A percentile compares a stretch with the other conserved stretches of the same genome.
Evolutionary conservation across 768 basidiomycete genomes (phyloP).

Genomic region (Rossbeevera mucosa): DNA sequence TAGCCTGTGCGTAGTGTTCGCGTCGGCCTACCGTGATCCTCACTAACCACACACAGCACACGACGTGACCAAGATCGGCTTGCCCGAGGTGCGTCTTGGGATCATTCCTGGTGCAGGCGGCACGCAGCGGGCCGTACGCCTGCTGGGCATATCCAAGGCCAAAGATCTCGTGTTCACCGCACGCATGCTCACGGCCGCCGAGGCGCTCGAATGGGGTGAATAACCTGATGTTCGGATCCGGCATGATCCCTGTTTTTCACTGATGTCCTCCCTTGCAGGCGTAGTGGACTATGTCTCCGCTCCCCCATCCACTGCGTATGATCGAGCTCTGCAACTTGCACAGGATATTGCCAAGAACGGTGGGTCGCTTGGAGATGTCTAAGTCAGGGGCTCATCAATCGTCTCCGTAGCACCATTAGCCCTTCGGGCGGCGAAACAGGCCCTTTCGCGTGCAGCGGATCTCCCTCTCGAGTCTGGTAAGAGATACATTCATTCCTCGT

Average conservation of each 20-base stretch:
- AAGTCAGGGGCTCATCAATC: neutral
- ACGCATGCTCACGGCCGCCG: conserved; percentile 55
- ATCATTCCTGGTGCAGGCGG: conserved; percentile 93
- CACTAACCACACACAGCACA: conserved; percentile 40
- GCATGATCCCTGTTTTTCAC: neutral
- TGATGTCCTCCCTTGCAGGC: conserved; percentile 41
- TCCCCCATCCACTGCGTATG: conserved; percentile 55
- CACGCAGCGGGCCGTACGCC: conserved; percentile 74
- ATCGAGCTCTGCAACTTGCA: conserved; percentile 68
- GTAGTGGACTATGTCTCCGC: conserved; percentile 77
- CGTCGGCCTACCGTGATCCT: neutral
- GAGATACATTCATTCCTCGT: neutral
- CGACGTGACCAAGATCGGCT: conserved; percentile 76
- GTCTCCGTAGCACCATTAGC: conserved; percentile 68
- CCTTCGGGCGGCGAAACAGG: conserved; percentile 81
- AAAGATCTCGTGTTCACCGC: conserved; percentile 88
- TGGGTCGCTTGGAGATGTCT: conserved; percentile 25
- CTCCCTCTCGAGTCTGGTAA: conserved; percentile 72
- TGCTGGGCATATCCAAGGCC: conserved; percentile 74
- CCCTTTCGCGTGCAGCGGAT: conserved; percentile 76
- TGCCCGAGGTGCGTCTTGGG: conserved; percentile 75
- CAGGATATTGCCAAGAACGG: conserved; percentile 63
- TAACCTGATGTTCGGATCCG: neutral
- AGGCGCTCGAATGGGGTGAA: conserved; percentile 70
- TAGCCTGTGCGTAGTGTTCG: conserved; percentile 60